Percentiles rank a stretch among this genome's conserved stretches.
These are phyloP conservation scores for Macrophomina tecta DNA, from an alignment of 2,329 filamentous ascomycete genomes.

Conservation along the genomic window DNA sequence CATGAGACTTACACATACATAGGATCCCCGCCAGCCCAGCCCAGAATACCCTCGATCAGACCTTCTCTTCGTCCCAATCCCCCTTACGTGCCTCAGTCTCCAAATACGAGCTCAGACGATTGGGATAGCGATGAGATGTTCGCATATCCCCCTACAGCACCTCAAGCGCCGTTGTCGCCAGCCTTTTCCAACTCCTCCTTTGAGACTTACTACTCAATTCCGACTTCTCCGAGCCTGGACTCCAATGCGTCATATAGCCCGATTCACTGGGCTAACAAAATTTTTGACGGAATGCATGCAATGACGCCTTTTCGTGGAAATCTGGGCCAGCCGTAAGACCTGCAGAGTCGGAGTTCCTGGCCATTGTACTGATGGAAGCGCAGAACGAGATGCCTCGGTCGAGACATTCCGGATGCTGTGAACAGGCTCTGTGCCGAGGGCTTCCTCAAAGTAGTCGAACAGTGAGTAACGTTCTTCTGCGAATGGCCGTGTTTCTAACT, in stretches of 20 bases:
- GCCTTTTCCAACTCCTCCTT: slow-evolving; percentile 52
- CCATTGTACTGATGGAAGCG: slow-evolving; percentile 21
- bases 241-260: slow-evolving; percentile 40
- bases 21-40: slow-evolving; percentile 8
- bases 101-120: slow-evolving; percentile 12
- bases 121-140: slow-evolving; percentile 21
- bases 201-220: slow-evolving; percentile 44
- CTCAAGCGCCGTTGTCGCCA: slow-evolving; percentile 42
- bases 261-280: slow-evolving; percentile 51
- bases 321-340: slow-evolving; percentile 34
- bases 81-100: slow-evolving; percentile 1
- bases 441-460: slow-evolving; percentile 49
- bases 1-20: background rate
- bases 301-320: slow-evolving; percentile 43
- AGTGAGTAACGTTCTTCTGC: slow-evolving; percentile 34
- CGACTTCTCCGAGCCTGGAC: slow-evolving; percentile 21
- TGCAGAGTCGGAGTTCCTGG: slow-evolving; percentile 30
- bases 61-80: slow-evolving; percentile 4
- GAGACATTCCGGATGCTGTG: slow-evolving; percentile 44
- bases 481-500: background rate
- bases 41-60: background rate
- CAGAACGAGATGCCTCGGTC: slow-evolving; percentile 43
- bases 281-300: slow-evolving; percentile 51
- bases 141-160: slow-evolving; percentile 23
- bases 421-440: slow-evolving; percentile 45